Percentiles rank a stretch among this genome's conserved stretches.
phyloP scores from a whole-genome alignment of 345 rosid species.

The Boechera stricta region DNA sequence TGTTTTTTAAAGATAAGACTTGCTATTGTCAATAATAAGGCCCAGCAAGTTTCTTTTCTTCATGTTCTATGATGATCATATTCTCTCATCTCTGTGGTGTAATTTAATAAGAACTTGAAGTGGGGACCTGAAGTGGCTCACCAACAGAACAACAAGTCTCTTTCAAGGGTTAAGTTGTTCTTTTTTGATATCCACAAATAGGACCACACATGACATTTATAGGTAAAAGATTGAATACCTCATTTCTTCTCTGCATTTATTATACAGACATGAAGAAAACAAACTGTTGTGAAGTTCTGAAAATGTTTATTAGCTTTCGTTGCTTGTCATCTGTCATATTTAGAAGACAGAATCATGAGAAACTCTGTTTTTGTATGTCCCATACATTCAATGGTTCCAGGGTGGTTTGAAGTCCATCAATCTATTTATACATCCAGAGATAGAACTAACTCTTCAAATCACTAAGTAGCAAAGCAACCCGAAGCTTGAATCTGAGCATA shows the following conservation, averaged over 20 bases:
- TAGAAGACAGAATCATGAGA: conserved; percentile 27
- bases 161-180: conserved; percentile 19
- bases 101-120: neutral
- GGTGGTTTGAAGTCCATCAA: neutral
- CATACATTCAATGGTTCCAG: neutral
- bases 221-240: neutral
- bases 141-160: conserved; percentile 26
- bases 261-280: conserved; percentile 8
- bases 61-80: conserved; percentile 34
- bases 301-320: neutral
- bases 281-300: neutral
- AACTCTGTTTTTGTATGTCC: conserved; percentile 1
- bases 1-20: conserved; percentile 27
- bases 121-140: conserved; percentile 37
- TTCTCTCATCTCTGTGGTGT: conserved; percentile 24
- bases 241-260: neutral
- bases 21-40: conserved; percentile 11
- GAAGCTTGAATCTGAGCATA: neutral
- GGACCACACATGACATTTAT: conserved; percentile 9
- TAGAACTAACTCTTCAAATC: conserved; percentile 9
- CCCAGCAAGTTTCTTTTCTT: conserved; percentile 9
- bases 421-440: conserved; percentile 29
- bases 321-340: conserved; percentile 5
- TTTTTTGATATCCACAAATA: neutral
- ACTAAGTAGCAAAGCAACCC: conserved; percentile 20